Base-by-base conservation (phyloP, 306 rosid species). In the Gynostemma pentaphyllum region DNA sequence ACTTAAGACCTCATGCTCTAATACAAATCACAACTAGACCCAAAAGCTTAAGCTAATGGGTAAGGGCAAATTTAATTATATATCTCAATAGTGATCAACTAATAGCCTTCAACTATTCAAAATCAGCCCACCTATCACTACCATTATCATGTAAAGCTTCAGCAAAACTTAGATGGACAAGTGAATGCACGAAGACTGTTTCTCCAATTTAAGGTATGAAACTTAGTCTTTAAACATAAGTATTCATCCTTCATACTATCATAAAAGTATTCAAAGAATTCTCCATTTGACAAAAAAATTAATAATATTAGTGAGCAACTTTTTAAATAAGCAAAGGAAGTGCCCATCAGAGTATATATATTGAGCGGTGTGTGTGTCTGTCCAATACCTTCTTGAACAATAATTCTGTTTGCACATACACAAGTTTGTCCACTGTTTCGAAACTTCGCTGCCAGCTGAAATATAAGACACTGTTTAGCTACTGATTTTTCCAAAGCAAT, bases 381-480 rank as follows among this genome's bases (percentile, higher is more conserved):
- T 13, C 81, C 81, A 50, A 52, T 70, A 92, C 99, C 97, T 84
- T 88, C 97, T 81, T 92, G 99, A 57, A 88, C 99, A 37, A 92
- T 68, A 77, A 92, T 80, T 79, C 99, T 83, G 75, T 92, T 92
- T 45, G 99, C 97, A 82, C 94, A 86, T 29, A 92, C 94, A 64
- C 99, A 92, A 69, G 99, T 92, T 73, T 92, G 99, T 75, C 99
- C 99, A 75, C 83, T 82, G 68, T 88, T 88, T 28, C 95, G 99
- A 64, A 88, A 92, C 85, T 92, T 92, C 19, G 99, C 95, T 70
- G 84, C 94, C 72, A 92, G 49, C 99, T 92, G 87, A 70, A 72
- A 67, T 71, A 72, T 10, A 16, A 71, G 61, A 48, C 5, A 60
- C 1, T 47, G 29, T 60, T 23, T 40, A 29, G 42, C 12, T 13